A percentile compares a stretch with the other conserved stretches of the same genome.
Conservation (phyloP, 78 protist genomes). For the Pigoraptor vietnamica region DNA sequence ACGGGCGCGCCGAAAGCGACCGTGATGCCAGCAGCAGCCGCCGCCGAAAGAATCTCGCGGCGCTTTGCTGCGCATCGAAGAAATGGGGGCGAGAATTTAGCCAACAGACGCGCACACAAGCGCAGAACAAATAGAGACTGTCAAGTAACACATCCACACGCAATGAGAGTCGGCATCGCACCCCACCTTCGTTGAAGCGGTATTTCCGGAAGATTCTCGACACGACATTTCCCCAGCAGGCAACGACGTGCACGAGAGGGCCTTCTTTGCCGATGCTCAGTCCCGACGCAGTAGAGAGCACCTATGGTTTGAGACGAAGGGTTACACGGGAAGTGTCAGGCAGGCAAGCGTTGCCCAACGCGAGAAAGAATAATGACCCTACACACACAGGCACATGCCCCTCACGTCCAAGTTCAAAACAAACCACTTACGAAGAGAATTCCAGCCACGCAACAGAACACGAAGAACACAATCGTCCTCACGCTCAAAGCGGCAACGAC, state of each 20-base stretch:
- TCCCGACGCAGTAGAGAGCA: slow-evolving; percentile 21
- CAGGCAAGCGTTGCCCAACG: too few species aligned
- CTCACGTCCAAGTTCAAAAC: too few species aligned
- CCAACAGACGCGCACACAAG: neutral
- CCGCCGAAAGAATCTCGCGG: slow-evolving; percentile 46
- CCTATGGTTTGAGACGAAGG: too few species aligned
- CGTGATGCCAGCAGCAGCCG: slow-evolving; percentile 59
- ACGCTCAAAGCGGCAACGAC: too few species aligned
- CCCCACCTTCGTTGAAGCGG: slow-evolving; percentile 3
- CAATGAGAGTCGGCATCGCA: neutral
- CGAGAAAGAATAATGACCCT: too few species aligned
- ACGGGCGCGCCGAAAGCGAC: slow-evolving; percentile 65
- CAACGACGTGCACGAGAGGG: slow-evolving; percentile 48
- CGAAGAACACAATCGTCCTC: too few species aligned
- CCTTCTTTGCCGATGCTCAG: slow-evolving; percentile 63
- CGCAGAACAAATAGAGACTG: neutral
- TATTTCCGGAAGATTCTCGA: slow-evolving; percentile 18
- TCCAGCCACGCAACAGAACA: too few species aligned
- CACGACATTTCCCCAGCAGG: neutral
- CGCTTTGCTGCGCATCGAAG: slow-evolving; percentile 27
- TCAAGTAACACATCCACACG: neutral
- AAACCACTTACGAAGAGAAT: too few species aligned
- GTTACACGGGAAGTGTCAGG: too few species aligned
- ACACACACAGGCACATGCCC: too few species aligned
- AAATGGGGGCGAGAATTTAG: neutral